Percentiles rank a stretch among this genome's conserved stretches.
phyloP scores from a whole-genome alignment of 768 basidiomycete species.

The Lactifluus subvellereus region DNA sequence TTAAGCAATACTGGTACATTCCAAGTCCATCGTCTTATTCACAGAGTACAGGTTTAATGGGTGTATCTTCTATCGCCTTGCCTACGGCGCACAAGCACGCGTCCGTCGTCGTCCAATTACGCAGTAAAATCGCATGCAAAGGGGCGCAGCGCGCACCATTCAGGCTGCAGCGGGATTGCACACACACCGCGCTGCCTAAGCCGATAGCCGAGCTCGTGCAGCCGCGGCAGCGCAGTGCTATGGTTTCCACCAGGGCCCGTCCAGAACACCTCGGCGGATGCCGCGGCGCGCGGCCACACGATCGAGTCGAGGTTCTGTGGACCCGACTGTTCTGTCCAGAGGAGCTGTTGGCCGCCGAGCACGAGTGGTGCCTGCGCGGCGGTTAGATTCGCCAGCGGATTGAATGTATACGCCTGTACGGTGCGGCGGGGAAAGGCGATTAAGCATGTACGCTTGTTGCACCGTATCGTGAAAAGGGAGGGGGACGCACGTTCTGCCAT shows the following conservation, averaged over 20 bases:
- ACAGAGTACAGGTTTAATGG: too few species aligned
- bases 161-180: constrained; percentile 36
- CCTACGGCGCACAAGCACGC: too few species aligned
- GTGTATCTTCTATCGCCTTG: too few species aligned
- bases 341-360: constrained; percentile 63
- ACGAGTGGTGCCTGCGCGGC: constrained; percentile 46
- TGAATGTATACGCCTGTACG: constrained; percentile 56
- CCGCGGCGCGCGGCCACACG: constrained; percentile 67
- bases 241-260: constrained; percentile 40
- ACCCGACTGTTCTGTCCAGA: constrained; percentile 72
- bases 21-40: too few species aligned
- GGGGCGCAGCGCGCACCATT: constrained; percentile 39
- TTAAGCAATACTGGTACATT: too few species aligned
- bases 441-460: too few species aligned
- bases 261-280: constrained; percentile 76
- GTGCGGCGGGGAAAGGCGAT: not conserved
- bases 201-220: constrained; percentile 44
- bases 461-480: not conserved
- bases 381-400: constrained; percentile 57
- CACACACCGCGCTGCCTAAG: constrained; percentile 33
- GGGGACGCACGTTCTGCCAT: constrained; percentile 58
- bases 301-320: constrained; percentile 64
- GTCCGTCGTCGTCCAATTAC: not conserved
- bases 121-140: constrained; percentile 4
- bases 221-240: constrained; percentile 49